Conservation (phyloP, 2,329 filamentous ascomycete genomes). For the Exophiala spinifera region DNA sequence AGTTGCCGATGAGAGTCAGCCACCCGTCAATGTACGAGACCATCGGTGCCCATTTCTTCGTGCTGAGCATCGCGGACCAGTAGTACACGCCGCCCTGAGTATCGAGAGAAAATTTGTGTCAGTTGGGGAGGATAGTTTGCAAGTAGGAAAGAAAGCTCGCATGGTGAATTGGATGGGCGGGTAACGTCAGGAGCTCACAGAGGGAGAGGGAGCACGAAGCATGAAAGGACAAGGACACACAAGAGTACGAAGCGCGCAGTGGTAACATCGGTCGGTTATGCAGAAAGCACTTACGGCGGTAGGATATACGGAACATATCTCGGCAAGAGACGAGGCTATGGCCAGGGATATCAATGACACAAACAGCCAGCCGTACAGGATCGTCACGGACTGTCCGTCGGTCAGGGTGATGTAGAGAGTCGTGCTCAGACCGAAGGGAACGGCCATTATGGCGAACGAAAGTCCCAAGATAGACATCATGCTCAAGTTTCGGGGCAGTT, state of each 20-base stretch:
- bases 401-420: constrained; percentile 66
- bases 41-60: constrained; percentile 62
- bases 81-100: constrained; percentile 63
- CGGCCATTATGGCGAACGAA: constrained; percentile 72
- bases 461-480: constrained; percentile 68
- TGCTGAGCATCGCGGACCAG: constrained; percentile 66
- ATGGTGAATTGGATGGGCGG: too few relatives aligned
- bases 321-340: constrained; percentile 65
- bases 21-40: constrained; percentile 69
- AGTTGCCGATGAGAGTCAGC: constrained; percentile 70
- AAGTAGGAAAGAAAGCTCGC: too few relatives aligned
- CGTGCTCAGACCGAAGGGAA: constrained; percentile 65
- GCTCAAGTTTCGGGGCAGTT: constrained; percentile 63
- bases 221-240: too few relatives aligned
- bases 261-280: too few relatives aligned
- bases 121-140: too few relatives aligned
- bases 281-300: constrained; percentile 46
- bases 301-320: constrained; percentile 67
- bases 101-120: too few relatives aligned
- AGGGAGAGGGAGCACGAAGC: too few relatives aligned
- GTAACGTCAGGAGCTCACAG: too few relatives aligned
- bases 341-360: constrained; percentile 61
- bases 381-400: constrained; percentile 66
- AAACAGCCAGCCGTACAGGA: constrained; percentile 68
- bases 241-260: too few relatives aligned